A percentile compares a stretch with the other conserved stretches of the same genome.
Evolutionary conservation across 2,329 filamentous ascomycete species (phyloP).

Genomic region (Fusarium bactridioides): DNA sequence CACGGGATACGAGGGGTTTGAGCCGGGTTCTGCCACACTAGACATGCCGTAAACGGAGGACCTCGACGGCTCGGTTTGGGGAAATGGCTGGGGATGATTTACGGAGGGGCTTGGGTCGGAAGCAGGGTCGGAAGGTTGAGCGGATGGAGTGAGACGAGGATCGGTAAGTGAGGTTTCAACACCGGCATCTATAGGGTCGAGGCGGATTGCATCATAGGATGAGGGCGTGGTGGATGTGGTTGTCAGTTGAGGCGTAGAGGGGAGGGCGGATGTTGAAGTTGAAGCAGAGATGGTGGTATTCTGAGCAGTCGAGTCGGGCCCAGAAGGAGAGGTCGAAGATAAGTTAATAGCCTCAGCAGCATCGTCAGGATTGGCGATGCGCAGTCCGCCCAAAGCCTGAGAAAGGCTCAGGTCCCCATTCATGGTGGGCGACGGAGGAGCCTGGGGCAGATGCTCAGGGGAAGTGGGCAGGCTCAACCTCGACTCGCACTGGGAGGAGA

Average conservation of each 20-base stretch:
- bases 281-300: slow-evolving; percentile 22
- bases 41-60: slow-evolving; percentile 64
- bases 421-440: slow-evolving; percentile 64
- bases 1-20: slow-evolving; percentile 59
- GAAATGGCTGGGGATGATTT: slow-evolving; percentile 24
- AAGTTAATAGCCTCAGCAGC: slow-evolving; percentile 52
- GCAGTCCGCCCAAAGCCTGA: slow-evolving; percentile 89
- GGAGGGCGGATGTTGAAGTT: slow-evolving; percentile 24
- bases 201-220: slow-evolving; percentile 35
- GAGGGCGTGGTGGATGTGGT: slow-evolving; percentile 27
- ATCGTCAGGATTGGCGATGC: slow-evolving; percentile 96
- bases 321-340: slow-evolving; percentile 37
- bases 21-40: slow-evolving; percentile 69
- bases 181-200: slow-evolving; percentile 36
- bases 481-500: slow-evolving; percentile 31
- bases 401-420: slow-evolving; percentile 92
- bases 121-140: slow-evolving; percentile 21
- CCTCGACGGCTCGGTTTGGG: slow-evolving; percentile 34
- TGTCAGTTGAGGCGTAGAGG: slow-evolving; percentile 29
- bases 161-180: slow-evolving; percentile 34
- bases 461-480: slow-evolving; percentile 32
- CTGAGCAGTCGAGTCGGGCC: slow-evolving; percentile 18
- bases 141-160: slow-evolving; percentile 29
- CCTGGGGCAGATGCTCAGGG: slow-evolving; percentile 37
- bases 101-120: slow-evolving; percentile 19